phyloP scores from a whole-genome alignment of 2,329 filamentous ascomycete species.

The Fusarium temperatum region DNA sequence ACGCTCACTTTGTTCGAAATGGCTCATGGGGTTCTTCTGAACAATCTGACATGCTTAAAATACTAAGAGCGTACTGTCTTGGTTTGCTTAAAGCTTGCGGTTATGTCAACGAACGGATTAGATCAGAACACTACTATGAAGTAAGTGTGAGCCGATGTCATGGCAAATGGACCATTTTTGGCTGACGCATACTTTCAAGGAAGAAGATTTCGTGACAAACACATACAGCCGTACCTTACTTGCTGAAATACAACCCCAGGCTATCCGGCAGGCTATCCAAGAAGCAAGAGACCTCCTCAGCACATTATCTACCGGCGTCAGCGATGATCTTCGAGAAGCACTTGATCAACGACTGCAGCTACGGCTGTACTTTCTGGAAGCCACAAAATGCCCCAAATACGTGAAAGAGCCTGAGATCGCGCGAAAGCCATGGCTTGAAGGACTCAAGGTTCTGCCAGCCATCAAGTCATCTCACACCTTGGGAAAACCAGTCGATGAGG shows the following conservation, averaged over 20 bases:
- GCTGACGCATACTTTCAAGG: slow-evolving; percentile 57
- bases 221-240: slow-evolving; percentile 85
- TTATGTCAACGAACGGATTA: slow-evolving; percentile 79
- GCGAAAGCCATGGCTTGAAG: slow-evolving; percentile 61
- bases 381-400: slow-evolving; percentile 59
- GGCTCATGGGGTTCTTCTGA: slow-evolving; percentile 39
- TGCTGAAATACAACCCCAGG: slow-evolving; percentile 65
- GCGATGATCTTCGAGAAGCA: slow-evolving; percentile 59
- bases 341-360: slow-evolving; percentile 73
- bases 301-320: slow-evolving; percentile 50
- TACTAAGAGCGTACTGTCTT: slow-evolving; percentile 87
- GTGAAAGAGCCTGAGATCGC: slow-evolving; percentile 57
- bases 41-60: slow-evolving; percentile 62
- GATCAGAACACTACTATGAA: slow-evolving; percentile 90
- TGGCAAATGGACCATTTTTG: neutral
- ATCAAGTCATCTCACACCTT: slow-evolving; percentile 70
- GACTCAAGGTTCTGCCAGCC: slow-evolving; percentile 59
- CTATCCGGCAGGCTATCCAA: slow-evolving; percentile 64
- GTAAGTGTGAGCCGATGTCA: slow-evolving; percentile 51
- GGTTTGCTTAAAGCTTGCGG: slow-evolving; percentile 85
- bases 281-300: slow-evolving; percentile 64
- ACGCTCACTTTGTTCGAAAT: slow-evolving; percentile 69
- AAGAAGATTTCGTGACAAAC: slow-evolving; percentile 96
- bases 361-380: slow-evolving; percentile 69
- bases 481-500: slow-evolving; percentile 73